Conservation (phyloP, 225 moss, liverwort and hornwort species). For the Thuidium tamariscinum region DNA sequence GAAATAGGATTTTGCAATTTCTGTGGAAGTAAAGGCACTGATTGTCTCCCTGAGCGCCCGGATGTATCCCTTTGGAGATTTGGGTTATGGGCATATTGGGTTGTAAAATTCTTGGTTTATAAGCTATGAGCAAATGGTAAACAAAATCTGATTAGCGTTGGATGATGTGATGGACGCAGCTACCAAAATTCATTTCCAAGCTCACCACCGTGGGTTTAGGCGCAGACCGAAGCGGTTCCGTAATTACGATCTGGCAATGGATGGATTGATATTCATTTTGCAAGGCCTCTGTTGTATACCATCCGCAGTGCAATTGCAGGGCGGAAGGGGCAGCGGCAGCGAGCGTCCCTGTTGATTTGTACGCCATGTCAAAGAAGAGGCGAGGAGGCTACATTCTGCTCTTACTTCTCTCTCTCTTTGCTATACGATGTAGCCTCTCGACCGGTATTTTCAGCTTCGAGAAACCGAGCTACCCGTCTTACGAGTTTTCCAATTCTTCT, state of each 20-base stretch:
- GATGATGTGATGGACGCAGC: slow-evolving; percentile 1
- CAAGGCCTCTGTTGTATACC: not conserved
- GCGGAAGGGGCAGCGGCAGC: not conserved
- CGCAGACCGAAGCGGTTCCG: not conserved
- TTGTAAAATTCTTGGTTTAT: not conserved
- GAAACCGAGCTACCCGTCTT: not conserved
- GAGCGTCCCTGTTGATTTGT: not conserved
- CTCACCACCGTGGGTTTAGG: not conserved
- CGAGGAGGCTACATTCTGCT: slow-evolving; percentile 22
- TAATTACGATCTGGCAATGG: slow-evolving; percentile 2
- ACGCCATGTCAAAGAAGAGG: slow-evolving; percentile 36
- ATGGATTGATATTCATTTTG: not conserved
- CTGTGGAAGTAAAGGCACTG: not conserved
- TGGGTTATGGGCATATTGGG: not conserved
- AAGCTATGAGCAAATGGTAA: not conserved
- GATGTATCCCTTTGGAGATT: not conserved
- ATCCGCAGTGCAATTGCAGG: not conserved
- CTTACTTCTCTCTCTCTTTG: slow-evolving; percentile 20
- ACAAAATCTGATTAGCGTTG: not conserved
- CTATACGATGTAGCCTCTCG: slow-evolving; percentile 26
- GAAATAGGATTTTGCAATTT: not conserved
- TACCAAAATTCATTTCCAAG: not conserved
- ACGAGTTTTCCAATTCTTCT: not conserved
- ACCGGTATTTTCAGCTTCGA: not conserved
- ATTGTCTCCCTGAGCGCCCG: not conserved